Percentiles rank a stretch among this genome's conserved stretches.
Conservation (phyloP, 352 stramenopile species). For the Phytopythium litorale region DNA sequence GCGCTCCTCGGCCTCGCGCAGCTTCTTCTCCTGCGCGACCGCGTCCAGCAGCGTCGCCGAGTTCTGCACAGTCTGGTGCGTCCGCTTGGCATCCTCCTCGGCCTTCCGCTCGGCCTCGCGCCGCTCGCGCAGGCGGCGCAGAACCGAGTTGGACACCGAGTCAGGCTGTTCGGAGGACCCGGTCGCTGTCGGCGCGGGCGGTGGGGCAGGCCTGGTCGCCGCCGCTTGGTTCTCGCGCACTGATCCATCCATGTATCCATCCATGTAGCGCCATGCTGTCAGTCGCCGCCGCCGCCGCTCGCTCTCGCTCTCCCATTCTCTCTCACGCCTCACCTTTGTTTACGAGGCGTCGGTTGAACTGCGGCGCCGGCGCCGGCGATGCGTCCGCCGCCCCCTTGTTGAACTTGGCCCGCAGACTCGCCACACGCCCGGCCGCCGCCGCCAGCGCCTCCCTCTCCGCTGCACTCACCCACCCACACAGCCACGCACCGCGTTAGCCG, state of each 20-base stretch:
- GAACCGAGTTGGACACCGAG: conserved; percentile 20
- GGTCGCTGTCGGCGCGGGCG: conserved; percentile 1
- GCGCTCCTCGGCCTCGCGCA: conserved; percentile 34
- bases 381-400: conserved; percentile 35
- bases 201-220: neutral
- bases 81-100: conserved; percentile 31
- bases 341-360: conserved; percentile 20
- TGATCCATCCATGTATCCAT: neutral
- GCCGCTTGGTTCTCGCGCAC: conserved; percentile 1
- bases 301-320: neutral
- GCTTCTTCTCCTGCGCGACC: conserved; percentile 39
- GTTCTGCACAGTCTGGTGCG: conserved; percentile 27
- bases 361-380: conserved; percentile 8
- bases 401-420: conserved; percentile 67
- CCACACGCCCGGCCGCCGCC: conserved; percentile 42
- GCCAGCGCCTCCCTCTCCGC: conserved; percentile 52
- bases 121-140: conserved; percentile 31
- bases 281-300: neutral
- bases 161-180: conserved; percentile 13
- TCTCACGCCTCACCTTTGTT: conserved; percentile 9
- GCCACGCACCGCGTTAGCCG: neutral
- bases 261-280: neutral
- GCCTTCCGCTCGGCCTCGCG: conserved; percentile 37
- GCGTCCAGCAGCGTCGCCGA: conserved; percentile 47
- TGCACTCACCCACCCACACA: conserved; percentile 8